Base-by-base conservation (phyloP, 169 alveolate species). In the Cryptosporidium ubiquitum region DNA sequence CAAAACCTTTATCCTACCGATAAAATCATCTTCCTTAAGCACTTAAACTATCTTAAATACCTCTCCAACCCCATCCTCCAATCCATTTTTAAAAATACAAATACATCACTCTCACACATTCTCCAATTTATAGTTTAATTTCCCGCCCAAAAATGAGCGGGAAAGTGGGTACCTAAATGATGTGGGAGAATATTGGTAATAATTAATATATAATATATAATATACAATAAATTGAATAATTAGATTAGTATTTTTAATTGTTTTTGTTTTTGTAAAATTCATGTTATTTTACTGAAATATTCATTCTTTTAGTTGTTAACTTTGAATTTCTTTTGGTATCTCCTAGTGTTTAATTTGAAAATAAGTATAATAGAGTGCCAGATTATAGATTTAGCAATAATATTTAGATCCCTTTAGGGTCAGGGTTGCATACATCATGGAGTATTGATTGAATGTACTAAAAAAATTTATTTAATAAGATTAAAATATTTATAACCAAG, bases 21-120 rank as follows among this genome's bases (percentile, higher is more conserved):
- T 31, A 79, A 58, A 66, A 58, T 79, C 37, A 37, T 79, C 26
- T 33, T 44, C 26, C 75, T 61, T 20, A 58, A 64, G 23, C 44
- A 47, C 42, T 3, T 79, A 16, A 55, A 61, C 7, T 61, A 64
- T 7, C 47, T 79, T 12, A 79, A 64, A 42, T 79, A 79, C 40
- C 44, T 79, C n/a, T 79, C 89, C n/a, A 31, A 33, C 14, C 89
- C 89, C 5, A 61, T 79, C 29, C 47, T 61, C n/a, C 68, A 79
- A 33, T 58, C 75, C 29, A 26, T 79, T 44, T 79, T 79, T 23
- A 79, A 79, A 64, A 79, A 79, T 31, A 37, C 68, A 6, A 20
- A 61, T 60, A 60, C 40, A 9, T 37, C 55, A 7, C 58, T 79
- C 9, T n/a, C 33, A 2, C 40, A 14, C 40, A 79, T 79, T 37